Evolutionary conservation across 2,329 filamentous ascomycete genomes (phyloP).

Genomic region (Alternaria viburni): DNA sequence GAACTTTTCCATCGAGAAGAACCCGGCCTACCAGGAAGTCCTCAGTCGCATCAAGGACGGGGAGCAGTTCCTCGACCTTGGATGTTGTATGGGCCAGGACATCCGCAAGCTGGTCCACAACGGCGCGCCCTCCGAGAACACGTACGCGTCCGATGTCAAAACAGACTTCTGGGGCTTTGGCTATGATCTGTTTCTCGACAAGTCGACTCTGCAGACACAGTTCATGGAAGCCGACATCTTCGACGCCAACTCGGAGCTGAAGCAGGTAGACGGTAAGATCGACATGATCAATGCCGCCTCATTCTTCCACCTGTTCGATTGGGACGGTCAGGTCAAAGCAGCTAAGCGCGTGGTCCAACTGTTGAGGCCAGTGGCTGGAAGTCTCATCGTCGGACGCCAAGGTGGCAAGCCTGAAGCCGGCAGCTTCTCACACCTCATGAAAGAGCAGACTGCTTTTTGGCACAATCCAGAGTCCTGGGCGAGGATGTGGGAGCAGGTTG

Average conservation of each 20-base stretch:
- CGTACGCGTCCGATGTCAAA: conserved; percentile 51
- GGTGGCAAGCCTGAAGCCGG: conserved; percentile 42
- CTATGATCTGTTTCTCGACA: conserved; percentile 50
- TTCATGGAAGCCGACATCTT: conserved; percentile 62
- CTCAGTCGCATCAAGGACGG: conserved; percentile 44
- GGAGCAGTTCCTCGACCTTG: conserved; percentile 50
- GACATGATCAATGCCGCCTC: conserved; percentile 52
- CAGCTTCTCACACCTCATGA: conserved; percentile 26
- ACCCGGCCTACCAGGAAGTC: conserved; percentile 39
- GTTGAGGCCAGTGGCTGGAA: conserved; percentile 41
- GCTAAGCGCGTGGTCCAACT: conserved; percentile 41
- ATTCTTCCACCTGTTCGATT: conserved; percentile 55
- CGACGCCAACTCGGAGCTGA: conserved; percentile 36
- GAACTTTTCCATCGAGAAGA: conserved; percentile 36
- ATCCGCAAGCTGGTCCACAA: conserved; percentile 53
- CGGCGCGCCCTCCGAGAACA: conserved; percentile 50
- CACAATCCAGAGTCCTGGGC: conserved; percentile 48
- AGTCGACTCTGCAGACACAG: conserved; percentile 51
- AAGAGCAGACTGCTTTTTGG: conserved; percentile 35
- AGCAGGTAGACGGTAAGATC: conserved; percentile 47
- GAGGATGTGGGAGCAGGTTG: conserved; percentile 49
- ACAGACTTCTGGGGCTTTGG: conserved; percentile 61
- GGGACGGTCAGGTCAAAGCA: conserved; percentile 48
- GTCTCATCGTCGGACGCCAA: conserved; percentile 50
- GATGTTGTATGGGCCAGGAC: conserved; percentile 55